These are phyloP conservation scores for Lomentospora prolificans DNA, from an alignment of 2,329 filamentous ascomycete species.

Conservation along the genomic window DNA sequence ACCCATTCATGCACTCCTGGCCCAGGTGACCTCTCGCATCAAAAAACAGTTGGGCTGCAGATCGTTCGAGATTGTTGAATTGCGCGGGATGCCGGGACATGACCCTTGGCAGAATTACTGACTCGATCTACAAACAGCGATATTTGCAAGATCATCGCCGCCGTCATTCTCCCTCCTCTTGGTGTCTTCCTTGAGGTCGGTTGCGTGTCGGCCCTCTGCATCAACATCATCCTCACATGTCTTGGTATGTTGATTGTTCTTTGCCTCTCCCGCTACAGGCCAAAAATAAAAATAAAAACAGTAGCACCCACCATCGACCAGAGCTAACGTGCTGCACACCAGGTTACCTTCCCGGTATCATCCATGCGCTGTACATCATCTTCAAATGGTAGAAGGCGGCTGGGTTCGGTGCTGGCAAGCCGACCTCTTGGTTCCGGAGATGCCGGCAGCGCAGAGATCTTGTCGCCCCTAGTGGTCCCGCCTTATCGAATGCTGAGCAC, in stretches of 20 bases:
- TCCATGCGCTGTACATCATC: conserved; percentile 91
- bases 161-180: conserved; percentile 79
- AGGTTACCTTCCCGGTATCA: conserved; percentile 68
- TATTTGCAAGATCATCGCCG: conserved; percentile 66
- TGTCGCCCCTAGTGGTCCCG: background rate
- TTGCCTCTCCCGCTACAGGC: background rate
- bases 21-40: too few species aligned
- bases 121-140: conserved; percentile 26
- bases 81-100: too few species aligned
- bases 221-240: conserved; percentile 85
- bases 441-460: background rate
- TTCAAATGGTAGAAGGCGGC: conserved; percentile 62
- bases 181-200: conserved; percentile 93
- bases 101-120: too few species aligned
- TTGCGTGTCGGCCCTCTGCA: conserved; percentile 76
- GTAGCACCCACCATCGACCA: background rate
- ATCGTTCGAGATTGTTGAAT: too few species aligned
- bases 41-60: too few species aligned
- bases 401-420: conserved; percentile 1
- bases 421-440: background rate
- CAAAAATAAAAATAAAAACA: background rate
- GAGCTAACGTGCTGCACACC: conserved; percentile 5
- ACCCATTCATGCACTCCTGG: too few species aligned
- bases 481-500: background rate
- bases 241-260: conserved; percentile 35